Base-by-base conservation (phyloP, 352 stramenopile genomes). In the Phytophthora pseudosyringae region DNA sequence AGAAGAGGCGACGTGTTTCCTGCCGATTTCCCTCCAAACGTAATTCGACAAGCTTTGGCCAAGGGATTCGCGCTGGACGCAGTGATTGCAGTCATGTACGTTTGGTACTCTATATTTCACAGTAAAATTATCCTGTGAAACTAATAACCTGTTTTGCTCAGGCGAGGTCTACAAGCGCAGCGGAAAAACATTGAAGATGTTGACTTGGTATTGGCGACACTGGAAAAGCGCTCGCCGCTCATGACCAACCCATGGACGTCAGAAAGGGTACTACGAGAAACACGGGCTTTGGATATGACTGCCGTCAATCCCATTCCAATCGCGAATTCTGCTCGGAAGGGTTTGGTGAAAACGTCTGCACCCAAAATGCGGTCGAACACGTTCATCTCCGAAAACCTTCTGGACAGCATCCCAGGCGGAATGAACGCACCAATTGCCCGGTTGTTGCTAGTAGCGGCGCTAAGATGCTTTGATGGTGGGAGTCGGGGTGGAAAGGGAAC, bases 171-270 rank as follows among this genome's bases (percentile, higher is more conserved):
- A 6, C 62, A 81, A 53, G 82, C 76, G 2, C 74, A 91, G 45
- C 61, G 71, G 18, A 83, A 75, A 52, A 46, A 82, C 5, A 40
- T 78, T 21, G 63, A 69, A 21, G 71, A 91, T 36, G 18, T 31
- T 2, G 65, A 77, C 1, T 25, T 76, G 5, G 76, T 91, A 1
- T 6, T 89, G 3, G 70, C 75, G 10, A 62, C 73, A 26, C 72
- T 91, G 18, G 43, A 74, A 32, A 72, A 75, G 13, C 74, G 82
- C 21, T 55, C 69, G 5, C 80, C 80, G 11, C 61, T 91, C 6
- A 91, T 88, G 80, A 64, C 47, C 16, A 86, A 88, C 26, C 16
- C 78, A 5, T 89, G 78, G 80, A 80, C 69, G 41, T 76, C 78
- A 0, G 72, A 85, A 65, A 65, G 78, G 40, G 43, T 65, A 28